Conservation (phyloP, 805 yeast genomes). For the Yarrowia sp. region DNA sequence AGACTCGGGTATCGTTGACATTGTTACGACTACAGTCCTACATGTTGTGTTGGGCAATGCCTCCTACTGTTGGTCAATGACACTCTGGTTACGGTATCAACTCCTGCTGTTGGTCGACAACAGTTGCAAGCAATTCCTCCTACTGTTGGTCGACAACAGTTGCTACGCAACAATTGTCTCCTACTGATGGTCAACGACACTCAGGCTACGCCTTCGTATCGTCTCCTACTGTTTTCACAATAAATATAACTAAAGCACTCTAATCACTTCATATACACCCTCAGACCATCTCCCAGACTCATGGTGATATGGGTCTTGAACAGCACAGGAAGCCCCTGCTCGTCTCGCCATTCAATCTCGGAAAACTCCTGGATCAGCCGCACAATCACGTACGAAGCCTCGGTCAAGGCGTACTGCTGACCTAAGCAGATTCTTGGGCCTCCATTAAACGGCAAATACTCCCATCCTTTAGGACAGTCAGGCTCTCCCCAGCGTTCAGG, state of each 20-base stretch:
- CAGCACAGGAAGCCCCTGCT: conserved; percentile 4
- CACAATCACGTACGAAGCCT: conserved; percentile 55
- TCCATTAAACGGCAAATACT: conserved; percentile 61
- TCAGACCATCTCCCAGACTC: conserved; percentile 27
- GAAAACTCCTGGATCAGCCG: conserved; percentile 49
- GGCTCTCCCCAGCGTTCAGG: conserved; percentile 58
- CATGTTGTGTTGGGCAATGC: too few species aligned
- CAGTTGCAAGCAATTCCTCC: too few species aligned
- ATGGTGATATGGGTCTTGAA: conserved; percentile 26
- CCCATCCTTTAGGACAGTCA: conserved; percentile 50
- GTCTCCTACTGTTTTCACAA: too few species aligned
- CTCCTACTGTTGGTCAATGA: too few species aligned
- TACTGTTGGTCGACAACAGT: neutral
- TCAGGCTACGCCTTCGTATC: too few species aligned
- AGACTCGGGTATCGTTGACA: too few species aligned
- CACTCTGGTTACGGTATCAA: too few species aligned
- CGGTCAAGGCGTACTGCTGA: conserved; percentile 63
- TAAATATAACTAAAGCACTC: too few species aligned
- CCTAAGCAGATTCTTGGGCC: conserved; percentile 65
- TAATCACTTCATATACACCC: conserved; percentile 5
- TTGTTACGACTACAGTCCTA: too few species aligned
- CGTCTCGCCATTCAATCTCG: conserved; percentile 25
- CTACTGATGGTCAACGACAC: too few species aligned
- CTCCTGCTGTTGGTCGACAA: neutral
- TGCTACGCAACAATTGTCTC: too few species aligned